Evolutionary conservation across 1,284 basidiomycete species (phyloP).

Genomic region (Peniophora sp.): DNA sequence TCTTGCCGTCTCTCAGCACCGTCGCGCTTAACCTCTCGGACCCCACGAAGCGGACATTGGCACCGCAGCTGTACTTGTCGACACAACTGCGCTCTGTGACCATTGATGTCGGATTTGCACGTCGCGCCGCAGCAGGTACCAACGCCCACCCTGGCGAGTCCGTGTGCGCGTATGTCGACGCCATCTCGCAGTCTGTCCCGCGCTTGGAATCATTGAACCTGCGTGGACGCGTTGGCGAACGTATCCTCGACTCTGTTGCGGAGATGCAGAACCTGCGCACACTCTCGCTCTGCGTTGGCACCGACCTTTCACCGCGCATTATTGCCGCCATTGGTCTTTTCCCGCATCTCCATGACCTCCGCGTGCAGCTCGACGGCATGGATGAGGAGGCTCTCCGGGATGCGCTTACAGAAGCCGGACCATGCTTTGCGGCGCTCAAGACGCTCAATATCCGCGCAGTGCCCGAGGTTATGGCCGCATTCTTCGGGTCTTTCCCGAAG

Average conservation of each 20-base stretch:
- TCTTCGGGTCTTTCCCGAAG: conserved; percentile 31
- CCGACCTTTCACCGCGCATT: conserved; percentile 30
- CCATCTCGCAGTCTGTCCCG: conserved; percentile 16
- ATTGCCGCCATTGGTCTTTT: conserved; percentile 35
- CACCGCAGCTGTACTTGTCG: conserved; percentile 27
- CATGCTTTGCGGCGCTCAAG: conserved; percentile 33
- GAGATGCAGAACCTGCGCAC: conserved; percentile 29
- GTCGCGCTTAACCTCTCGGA: conserved; percentile 30
- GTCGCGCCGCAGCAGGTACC: conserved; percentile 2
- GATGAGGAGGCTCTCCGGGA: conserved; percentile 23
- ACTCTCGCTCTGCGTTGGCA: conserved; percentile 36
- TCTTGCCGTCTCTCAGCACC: conserved; percentile 29
- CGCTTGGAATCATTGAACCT: conserved; percentile 33
- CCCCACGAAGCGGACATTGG: conserved; percentile 13
- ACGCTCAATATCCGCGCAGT: conserved; percentile 35
- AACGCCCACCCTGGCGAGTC: conserved; percentile 8
- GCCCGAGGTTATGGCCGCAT: conserved; percentile 18
- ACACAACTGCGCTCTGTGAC: conserved; percentile 28
- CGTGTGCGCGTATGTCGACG: conserved; percentile 9
- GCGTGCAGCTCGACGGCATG: conserved; percentile 40
- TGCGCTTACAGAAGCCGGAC: conserved; percentile 10
- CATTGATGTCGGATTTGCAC: conserved; percentile 32
- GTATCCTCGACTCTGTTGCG: conserved; percentile 28
- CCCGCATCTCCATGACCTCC: conserved; percentile 33
- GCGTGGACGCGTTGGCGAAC: conserved; percentile 34